Conservation (phyloP, 2,329 filamentous ascomycete genomes). For the Ascochyta clinopodiicola region DNA sequence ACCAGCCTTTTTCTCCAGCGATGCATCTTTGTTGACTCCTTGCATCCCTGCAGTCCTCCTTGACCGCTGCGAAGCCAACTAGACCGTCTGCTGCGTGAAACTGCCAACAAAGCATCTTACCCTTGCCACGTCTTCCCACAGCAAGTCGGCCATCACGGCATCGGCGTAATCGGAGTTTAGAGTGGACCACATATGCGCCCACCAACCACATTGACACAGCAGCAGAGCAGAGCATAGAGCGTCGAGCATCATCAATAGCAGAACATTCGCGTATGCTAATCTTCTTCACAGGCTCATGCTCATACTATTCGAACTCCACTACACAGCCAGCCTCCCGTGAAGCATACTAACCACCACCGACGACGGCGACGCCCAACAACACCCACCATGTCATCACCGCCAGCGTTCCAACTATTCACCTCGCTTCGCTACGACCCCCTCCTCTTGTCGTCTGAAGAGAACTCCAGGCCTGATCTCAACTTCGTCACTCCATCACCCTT, state of each 20-base stretch:
- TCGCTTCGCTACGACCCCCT: conserved; percentile 49
- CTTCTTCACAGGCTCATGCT: background rate
- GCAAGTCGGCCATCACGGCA: background rate
- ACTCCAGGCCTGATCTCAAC: conserved; percentile 59
- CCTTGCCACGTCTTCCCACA: background rate
- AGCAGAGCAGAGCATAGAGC: conserved; percentile 3
- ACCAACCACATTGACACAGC: background rate
- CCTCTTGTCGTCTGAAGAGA: conserved; percentile 43
- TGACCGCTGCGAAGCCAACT: background rate
- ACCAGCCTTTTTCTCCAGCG: too few species aligned
- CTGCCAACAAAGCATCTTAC: background rate
- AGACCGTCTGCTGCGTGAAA: background rate
- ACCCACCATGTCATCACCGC: conserved; percentile 29
- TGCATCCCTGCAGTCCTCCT: background rate
- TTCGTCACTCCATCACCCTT: conserved; percentile 64
- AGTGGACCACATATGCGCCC: background rate
- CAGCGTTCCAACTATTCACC: conserved; percentile 47
- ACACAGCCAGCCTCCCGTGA: background rate
- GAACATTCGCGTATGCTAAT: background rate
- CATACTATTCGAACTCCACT: background rate
- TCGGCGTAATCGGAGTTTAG: conserved; percentile 21
- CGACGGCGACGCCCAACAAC: background rate
- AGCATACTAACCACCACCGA: background rate
- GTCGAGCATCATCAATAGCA: background rate
- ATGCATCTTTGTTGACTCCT: background rate